Percentiles rank a stretch among this genome's conserved stretches.
phyloP scores from a whole-genome alignment of 441 rosid species.

The Adansonia grandidieri region DNA sequence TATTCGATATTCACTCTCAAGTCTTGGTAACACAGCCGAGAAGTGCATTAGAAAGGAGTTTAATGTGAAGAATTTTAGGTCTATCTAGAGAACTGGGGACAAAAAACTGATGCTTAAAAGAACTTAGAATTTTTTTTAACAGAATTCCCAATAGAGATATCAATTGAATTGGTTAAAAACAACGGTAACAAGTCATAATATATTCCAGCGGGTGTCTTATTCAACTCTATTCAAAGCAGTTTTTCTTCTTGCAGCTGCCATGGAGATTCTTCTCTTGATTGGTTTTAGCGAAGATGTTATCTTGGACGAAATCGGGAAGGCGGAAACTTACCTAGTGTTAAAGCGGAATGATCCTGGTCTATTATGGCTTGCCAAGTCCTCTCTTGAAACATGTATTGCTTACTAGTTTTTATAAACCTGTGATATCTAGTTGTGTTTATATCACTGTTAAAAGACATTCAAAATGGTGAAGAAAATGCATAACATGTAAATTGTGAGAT shows the following conservation, averaged over 20 bases:
- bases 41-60: conserved; percentile 9
- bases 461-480: conserved; percentile 1
- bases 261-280: conserved; percentile 70
- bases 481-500: neutral
- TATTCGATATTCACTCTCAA: neutral
- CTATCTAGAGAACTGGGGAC: neutral
- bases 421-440: neutral
- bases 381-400: conserved; percentile 58
- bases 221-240: neutral
- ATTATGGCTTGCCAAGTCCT: conserved; percentile 91
- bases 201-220: neutral
- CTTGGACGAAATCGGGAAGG: conserved; percentile 49
- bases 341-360: conserved; percentile 91
- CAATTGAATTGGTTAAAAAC: too few relatives aligned
- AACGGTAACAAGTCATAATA: too few relatives aligned
- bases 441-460: neutral
- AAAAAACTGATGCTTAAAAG: neutral
- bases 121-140: neutral
- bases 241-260: conserved; percentile 61
- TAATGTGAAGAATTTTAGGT: neutral
- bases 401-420: conserved; percentile 31
- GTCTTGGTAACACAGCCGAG: neutral
- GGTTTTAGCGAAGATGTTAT: conserved; percentile 78
- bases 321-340: conserved; percentile 69
- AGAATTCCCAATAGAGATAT: too few relatives aligned